Evolutionary conservation across 2,329 filamentous ascomycete genomes (phyloP), one percentile per base, ranked within the genome.

Genomic region (Pyricularia pennisetigena): DNA sequence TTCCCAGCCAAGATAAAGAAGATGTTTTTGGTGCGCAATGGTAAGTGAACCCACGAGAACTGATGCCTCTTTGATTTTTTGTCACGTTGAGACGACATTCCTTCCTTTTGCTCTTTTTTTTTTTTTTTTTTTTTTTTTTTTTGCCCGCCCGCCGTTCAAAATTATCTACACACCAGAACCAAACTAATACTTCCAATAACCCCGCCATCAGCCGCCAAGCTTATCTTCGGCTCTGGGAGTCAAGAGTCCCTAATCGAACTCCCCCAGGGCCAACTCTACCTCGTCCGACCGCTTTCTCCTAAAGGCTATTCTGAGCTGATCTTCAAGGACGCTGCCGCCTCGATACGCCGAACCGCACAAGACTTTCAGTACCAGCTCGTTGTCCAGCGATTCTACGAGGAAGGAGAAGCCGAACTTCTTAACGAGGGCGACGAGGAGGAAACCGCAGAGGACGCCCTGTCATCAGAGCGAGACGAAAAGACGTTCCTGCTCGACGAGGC

Each of bases 271-370:
- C 94, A 98, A 79, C 92, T 99, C 63, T 99, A 97, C 79, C 90
- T 99, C 73, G 95, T 99, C 74, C 92, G 95, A 74, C 95, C 95
- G 12, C 87, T 93, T 66, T 98, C 94, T 8, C 93, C 94, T 69
- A 99, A 99, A 79, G 95, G 95, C 72, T 98, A 97, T 78, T 97
- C 94, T 1, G 95, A 99, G 79, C 93, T 98, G 76, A 97, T 99
- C 79, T 99, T 97, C 85, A 97, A 95, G 79, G 95, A 99, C 88
- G 91, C 93, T 57, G 91, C 93, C 64, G 93, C 94, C 67, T 93
- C 90, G 71, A 96, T 99, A 75, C 90, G 96, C 72, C 89, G 92
- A 71, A 98, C 95, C 20, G 94, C 92, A 24, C 94, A 97, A 77
- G 93, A 98, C 68, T 97, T 92, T 75, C 94, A 99, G 75, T 99